Evolutionary conservation across 805 yeast genomes (phyloP).

Genomic region (Yamadazyma sp.): DNA sequence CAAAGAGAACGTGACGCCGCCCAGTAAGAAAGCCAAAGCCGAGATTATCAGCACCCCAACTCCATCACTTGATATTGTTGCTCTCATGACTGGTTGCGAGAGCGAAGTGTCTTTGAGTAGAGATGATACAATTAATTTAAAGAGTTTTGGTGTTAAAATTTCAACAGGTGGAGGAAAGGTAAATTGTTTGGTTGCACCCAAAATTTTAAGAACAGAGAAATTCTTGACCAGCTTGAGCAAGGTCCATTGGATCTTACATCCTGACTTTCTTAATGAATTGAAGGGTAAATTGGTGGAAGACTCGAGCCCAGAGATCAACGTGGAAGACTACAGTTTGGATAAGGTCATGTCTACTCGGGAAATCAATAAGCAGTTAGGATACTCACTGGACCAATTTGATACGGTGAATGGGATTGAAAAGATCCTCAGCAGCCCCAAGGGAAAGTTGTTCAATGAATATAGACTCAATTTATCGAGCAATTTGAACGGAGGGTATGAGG

Average conservation of each 20-base stretch:
- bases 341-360: slow-evolving; percentile 29
- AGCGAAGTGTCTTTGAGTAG: slow-evolving; percentile 37
- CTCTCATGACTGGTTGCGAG: slow-evolving; percentile 66
- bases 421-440: slow-evolving; percentile 21
- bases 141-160: slow-evolving; percentile 58
- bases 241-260: slow-evolving; percentile 54
- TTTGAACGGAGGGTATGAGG: slow-evolving; percentile 59
- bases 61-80: slow-evolving; percentile 4
- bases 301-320: slow-evolving; percentile 10
- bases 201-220: slow-evolving; percentile 81
- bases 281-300: slow-evolving; percentile 20
- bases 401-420: slow-evolving; percentile 19
- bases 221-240: slow-evolving; percentile 69
- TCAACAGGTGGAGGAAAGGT: slow-evolving; percentile 37
- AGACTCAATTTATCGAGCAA: slow-evolving; percentile 55
- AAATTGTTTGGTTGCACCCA: slow-evolving; percentile 70
- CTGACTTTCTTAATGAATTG: slow-evolving; percentile 51
- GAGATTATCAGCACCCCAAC: background rate
- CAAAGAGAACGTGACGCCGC: slow-evolving; percentile 15
- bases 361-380: slow-evolving; percentile 31
- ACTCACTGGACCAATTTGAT: slow-evolving; percentile 8
- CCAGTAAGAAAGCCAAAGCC: slow-evolving; percentile 17
- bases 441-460: slow-evolving; percentile 47
- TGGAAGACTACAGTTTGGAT: slow-evolving; percentile 36
- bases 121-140: slow-evolving; percentile 44